Evolutionary conservation across 2,329 filamentous ascomycete species (phyloP).

Genomic region (Penicillium paneum): DNA sequence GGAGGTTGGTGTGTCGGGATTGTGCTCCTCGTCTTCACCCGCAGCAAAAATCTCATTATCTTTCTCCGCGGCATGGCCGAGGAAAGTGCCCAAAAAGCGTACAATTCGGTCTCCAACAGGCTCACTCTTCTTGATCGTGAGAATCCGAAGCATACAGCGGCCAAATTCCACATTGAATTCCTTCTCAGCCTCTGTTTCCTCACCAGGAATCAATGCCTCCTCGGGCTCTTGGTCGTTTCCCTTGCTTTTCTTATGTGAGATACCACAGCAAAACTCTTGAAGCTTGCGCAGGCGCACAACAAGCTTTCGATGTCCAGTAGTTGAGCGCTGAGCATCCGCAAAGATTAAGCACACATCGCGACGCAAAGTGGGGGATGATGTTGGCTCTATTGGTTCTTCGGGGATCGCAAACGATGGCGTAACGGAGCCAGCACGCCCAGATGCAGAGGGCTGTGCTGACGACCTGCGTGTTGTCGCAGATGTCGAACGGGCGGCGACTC

Average conservation of each 20-base stretch:
- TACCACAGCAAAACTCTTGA: slow-evolving; percentile 74
- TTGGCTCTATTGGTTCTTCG: slow-evolving; percentile 54
- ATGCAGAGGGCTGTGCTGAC: slow-evolving; percentile 68
- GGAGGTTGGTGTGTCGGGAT: slow-evolving; percentile 77
- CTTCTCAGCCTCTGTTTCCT: slow-evolving; percentile 72
- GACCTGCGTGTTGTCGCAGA: slow-evolving; percentile 38
- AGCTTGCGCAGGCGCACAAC: slow-evolving; percentile 84
- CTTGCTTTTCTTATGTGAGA: slow-evolving; percentile 43
- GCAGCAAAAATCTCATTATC: slow-evolving; percentile 64
- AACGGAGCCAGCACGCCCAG: slow-evolving; percentile 69
- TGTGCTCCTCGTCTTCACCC: slow-evolving; percentile 65
- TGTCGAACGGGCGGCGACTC: slow-evolving; percentile 39
- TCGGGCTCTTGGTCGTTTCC: slow-evolving; percentile 52
- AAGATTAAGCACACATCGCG: slow-evolving; percentile 70
- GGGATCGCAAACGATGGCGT: slow-evolving; percentile 52
- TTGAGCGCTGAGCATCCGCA: slow-evolving; percentile 80
- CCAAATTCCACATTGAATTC: slow-evolving; percentile 85
- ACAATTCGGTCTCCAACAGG: slow-evolving; percentile 79
- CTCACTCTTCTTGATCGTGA: slow-evolving; percentile 90
- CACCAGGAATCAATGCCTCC: slow-evolving; percentile 43
- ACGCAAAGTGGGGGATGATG: slow-evolving; percentile 58
- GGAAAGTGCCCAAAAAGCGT: slow-evolving; percentile 81
- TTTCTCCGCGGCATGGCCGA: slow-evolving; percentile 65
- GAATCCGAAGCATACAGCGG: slow-evolving; percentile 74
- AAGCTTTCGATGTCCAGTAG: slow-evolving; percentile 84